Conservation (phyloP, 2,329 filamentous ascomycete genomes). For the Aspergillus eucalypticola region DNA sequence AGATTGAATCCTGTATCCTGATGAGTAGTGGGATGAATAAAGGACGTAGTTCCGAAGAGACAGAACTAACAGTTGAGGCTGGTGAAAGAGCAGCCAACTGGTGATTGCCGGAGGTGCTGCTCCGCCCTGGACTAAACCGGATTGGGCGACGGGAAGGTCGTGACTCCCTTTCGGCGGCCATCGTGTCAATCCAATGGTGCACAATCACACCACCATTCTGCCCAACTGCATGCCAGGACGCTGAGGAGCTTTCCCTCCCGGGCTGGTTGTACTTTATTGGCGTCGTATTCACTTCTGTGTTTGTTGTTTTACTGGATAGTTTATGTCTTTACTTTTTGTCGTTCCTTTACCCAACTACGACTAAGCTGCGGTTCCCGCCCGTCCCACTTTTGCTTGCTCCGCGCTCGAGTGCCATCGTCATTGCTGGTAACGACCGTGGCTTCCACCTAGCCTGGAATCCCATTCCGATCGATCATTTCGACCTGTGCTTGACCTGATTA, state of each 20-base stretch:
- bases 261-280: not conserved
- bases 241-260: slow-evolving; percentile 9
- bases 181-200: not conserved
- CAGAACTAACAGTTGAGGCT: too few relatives aligned
- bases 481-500: not conserved
- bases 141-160: slow-evolving; percentile 4
- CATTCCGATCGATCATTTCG: slow-evolving; percentile 1
- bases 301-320: slow-evolving; percentile 6
- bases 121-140: slow-evolving; percentile 5
- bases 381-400: slow-evolving; percentile 20
- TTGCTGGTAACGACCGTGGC: slow-evolving; percentile 5
- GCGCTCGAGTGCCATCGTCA: slow-evolving; percentile 13
- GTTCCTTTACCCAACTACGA: slow-evolving; percentile 20
- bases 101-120: not conserved
- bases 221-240: slow-evolving; percentile 14
- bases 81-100: not conserved
- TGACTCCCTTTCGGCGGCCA: not conserved
- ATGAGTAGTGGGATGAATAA: too few relatives aligned
- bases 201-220: slow-evolving; percentile 14
- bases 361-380: slow-evolving; percentile 21
- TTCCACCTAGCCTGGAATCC: slow-evolving; percentile 4
- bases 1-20: too few relatives aligned
- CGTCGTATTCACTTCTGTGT: slow-evolving; percentile 3
- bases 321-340: slow-evolving; percentile 14
- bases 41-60: too few relatives aligned